phyloP scores from a whole-genome alignment of 179 eudicot species.

The Beta corolliflora region DNA sequence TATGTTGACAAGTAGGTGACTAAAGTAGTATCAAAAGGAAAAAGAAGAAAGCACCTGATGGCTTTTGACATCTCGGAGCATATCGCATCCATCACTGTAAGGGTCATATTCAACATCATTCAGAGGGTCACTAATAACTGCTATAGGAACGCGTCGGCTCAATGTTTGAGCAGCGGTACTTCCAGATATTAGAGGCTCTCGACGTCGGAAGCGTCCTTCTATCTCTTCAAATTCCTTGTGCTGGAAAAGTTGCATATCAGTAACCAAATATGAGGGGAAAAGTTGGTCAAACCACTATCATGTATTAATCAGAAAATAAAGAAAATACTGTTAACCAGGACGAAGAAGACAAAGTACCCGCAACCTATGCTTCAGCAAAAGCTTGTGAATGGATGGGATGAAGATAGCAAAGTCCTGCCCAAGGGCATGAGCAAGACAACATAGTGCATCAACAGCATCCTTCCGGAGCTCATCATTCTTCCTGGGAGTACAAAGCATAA shows the following conservation, averaged over 20 bases:
- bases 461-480: slow-evolving; percentile 88
- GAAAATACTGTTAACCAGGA: slow-evolving; percentile 5
- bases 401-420: slow-evolving; percentile 96
- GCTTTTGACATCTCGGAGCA: slow-evolving; percentile 53
- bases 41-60: slow-evolving; percentile 59
- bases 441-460: slow-evolving; percentile 96
- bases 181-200: slow-evolving; percentile 70
- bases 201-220: slow-evolving; percentile 71
- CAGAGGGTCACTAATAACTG: slow-evolving; percentile 86
- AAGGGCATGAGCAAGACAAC: slow-evolving; percentile 93
- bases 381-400: slow-evolving; percentile 89
- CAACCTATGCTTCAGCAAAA: slow-evolving; percentile 77
- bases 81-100: slow-evolving; percentile 58
- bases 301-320: background rate
- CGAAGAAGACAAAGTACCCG: slow-evolving; percentile 48
- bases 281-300: background rate
- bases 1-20: background rate
- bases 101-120: slow-evolving; percentile 83
- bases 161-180: slow-evolving; percentile 72
- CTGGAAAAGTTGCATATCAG: slow-evolving; percentile 40
- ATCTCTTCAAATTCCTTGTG: slow-evolving; percentile 98
- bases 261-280: background rate
- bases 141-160: slow-evolving; percentile 76
- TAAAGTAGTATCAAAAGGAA: background rate
- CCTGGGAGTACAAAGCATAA: slow-evolving; percentile 44